phyloP scores from a whole-genome alignment of 352 stramenopile species.

The Globisporangium parvum region DNA sequence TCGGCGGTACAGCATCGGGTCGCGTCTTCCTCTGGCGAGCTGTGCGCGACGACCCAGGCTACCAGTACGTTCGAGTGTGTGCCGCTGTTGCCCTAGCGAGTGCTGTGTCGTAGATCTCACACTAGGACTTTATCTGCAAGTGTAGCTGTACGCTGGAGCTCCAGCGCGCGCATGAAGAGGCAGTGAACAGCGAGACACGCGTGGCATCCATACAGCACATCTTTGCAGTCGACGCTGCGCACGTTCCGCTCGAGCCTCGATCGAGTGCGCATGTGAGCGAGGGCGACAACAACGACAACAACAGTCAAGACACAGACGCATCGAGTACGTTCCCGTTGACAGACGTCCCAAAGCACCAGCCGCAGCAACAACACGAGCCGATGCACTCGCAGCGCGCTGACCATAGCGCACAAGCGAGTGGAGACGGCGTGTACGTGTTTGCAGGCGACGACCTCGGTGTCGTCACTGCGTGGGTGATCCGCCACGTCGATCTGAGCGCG shows the following conservation, averaged over 20 bases:
- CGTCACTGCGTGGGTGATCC: conserved; percentile 34
- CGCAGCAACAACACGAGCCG: conserved; percentile 20
- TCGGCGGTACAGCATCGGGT: conserved; percentile 41
- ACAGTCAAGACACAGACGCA: not conserved
- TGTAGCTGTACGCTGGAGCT: conserved; percentile 10
- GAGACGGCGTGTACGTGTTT: conserved; percentile 30
- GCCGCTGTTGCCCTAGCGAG: not conserved
- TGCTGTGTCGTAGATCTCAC: not conserved
- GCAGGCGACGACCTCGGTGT: conserved; percentile 37
- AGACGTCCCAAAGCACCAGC: not conserved
- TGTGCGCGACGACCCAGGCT: conserved; percentile 6
- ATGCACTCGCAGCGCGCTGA: not conserved
- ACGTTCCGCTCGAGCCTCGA: not conserved
- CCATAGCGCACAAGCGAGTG: conserved; percentile 8
- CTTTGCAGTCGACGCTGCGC: not conserved
- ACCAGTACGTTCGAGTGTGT: conserved; percentile 9
- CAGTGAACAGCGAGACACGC: not conserved
- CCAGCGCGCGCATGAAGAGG: not conserved
- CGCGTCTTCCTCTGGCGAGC: conserved; percentile 43
- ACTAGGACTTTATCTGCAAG: not conserved
- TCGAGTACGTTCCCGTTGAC: conserved; percentile 9
- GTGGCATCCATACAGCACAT: conserved; percentile 7
- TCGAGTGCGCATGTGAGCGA: not conserved
- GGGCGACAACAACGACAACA: not conserved
- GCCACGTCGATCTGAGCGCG: not conserved